Base-by-base conservation (phyloP, 164 flowering plant species). In the Magnolia changhungtana region DNA sequence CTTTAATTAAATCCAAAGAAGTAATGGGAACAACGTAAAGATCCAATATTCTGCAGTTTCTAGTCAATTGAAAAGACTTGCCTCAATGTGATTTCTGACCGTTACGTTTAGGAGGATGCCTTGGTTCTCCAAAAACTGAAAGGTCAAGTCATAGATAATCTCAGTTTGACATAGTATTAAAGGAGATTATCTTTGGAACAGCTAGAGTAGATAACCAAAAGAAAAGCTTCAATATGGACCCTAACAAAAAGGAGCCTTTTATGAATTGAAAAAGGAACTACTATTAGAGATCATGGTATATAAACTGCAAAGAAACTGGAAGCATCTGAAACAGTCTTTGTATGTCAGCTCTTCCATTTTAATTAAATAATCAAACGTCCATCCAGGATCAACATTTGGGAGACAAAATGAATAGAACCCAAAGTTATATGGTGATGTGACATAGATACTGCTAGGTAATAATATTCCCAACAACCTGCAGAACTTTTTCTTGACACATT, bases 121-220 rank as follows among this genome's bases (percentile, higher is more conserved):
- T 78, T 86, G 87, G 78, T 91, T 95, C 82, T 91, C 88, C 18
- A 93, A 23, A 78, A 95, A 95, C 99, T 95, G 91, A 16, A 82
- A 71, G 16, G 72, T 29, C 13, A 77, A 37, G 74, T 4, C 24
- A 76, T 16, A 31, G 29, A n/a, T 72, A 55, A 11, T 31, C 21
- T 63, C 31, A 74, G 31, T 50, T 18, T 73, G 7, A 68, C 50
- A 68, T 65, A 65, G 9, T 59, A 59, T 59, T 3, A 59, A 19
- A 64, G 67, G 19, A 21, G 24, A 21, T 7, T 27, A 20, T 10
- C 13, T 55, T 55, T 55, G 23, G 24, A 21, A 64, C 7, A 64
- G 67, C 8, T 19, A 64, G 67, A 64, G 8, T 19, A 7, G 6
- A 63, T 3, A 64, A 64, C 21, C 5, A 64, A 64, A 64, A 19